Percentiles rank a stretch among this genome's conserved stretches.
These are phyloP conservation scores for Cyclospora cayetanensis DNA, from an alignment of 169 alveolate genomes.

Conservation along the genomic window DNA sequence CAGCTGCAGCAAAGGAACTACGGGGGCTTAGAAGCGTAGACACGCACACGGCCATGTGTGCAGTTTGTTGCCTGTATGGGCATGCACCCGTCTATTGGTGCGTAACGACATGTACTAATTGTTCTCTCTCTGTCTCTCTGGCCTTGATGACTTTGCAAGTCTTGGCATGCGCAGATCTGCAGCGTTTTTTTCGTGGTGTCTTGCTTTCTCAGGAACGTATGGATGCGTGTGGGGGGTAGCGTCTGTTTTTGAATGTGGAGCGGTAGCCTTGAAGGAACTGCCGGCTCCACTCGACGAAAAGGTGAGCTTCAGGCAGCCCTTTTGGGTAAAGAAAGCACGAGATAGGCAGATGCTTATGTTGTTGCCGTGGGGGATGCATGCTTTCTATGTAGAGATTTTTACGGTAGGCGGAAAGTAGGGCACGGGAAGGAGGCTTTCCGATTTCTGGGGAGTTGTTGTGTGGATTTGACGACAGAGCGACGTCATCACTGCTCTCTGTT, in stretches of 20 bases:
- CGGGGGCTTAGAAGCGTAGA: no score
- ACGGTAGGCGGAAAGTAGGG: no score
- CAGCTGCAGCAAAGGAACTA: no score
- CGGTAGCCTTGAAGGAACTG: slow-evolving; percentile 19
- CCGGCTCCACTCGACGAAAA: slow-evolving; percentile 43
- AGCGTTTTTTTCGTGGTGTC: background rate
- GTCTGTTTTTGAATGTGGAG: background rate
- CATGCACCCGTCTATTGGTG: background rate
- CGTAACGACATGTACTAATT: background rate
- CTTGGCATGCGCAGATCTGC: background rate
- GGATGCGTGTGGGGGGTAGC: slow-evolving; percentile 41
- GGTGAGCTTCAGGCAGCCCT: background rate
- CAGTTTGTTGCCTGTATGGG: background rate
- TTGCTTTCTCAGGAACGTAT: background rate
- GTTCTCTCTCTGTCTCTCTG: background rate
- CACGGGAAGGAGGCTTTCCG: no score
- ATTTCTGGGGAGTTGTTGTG: no score
- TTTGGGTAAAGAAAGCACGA: no score
- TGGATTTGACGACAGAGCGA: no score
- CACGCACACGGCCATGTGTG: no score
- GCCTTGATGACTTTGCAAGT: background rate
- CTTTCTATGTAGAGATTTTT: no score
- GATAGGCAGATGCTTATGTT: no score
- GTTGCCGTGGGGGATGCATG: no score
- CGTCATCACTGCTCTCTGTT: no score